These are phyloP conservation scores for Kuraishia borneana DNA, from an alignment of 805 yeast species.

Conservation along the genomic window DNA sequence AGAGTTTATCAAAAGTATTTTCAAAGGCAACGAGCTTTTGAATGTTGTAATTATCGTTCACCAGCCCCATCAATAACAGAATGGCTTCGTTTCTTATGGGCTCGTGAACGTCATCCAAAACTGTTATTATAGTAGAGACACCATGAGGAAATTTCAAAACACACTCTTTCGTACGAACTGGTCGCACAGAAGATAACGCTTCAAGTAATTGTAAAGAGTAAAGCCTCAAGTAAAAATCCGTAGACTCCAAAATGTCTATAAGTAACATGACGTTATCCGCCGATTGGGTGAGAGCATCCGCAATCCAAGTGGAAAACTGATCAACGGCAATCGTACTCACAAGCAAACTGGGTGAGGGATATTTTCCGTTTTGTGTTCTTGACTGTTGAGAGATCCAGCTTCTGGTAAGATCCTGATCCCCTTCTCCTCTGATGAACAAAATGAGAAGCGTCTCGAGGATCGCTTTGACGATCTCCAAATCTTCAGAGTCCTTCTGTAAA, in stretches of 20 bases:
- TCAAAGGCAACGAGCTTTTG: conserved; percentile 94
- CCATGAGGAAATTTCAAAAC: conserved; percentile 70
- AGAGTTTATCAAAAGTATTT: conserved; percentile 75
- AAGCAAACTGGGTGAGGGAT: conserved; percentile 60
- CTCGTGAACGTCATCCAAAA: conserved; percentile 58
- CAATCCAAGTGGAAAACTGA: conserved; percentile 88
- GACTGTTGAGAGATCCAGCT: conserved; percentile 68
- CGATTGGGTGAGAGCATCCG: conserved; percentile 79
- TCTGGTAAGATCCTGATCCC: conserved; percentile 52
- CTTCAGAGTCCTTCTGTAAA: conserved; percentile 54
- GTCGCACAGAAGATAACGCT: conserved; percentile 70
- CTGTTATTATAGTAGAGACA: conserved; percentile 57
- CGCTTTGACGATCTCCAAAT: conserved; percentile 60
- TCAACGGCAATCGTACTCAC: conserved; percentile 49
- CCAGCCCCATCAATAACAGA: conserved; percentile 72
- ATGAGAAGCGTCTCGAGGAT: conserved; percentile 78
- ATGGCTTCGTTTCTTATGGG: conserved; percentile 86
- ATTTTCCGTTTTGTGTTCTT: conserved; percentile 63
- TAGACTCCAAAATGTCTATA: conserved; percentile 34
- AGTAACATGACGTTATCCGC: conserved; percentile 35
- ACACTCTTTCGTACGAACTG: conserved; percentile 60
- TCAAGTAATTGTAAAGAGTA: conserved; percentile 81
- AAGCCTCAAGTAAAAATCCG: conserved; percentile 67
- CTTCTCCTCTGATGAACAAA: conserved; percentile 56
- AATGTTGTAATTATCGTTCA: conserved; percentile 69